Base-by-base conservation (phyloP, 179 eudicot species). In the Spinacia oleracea region DNA sequence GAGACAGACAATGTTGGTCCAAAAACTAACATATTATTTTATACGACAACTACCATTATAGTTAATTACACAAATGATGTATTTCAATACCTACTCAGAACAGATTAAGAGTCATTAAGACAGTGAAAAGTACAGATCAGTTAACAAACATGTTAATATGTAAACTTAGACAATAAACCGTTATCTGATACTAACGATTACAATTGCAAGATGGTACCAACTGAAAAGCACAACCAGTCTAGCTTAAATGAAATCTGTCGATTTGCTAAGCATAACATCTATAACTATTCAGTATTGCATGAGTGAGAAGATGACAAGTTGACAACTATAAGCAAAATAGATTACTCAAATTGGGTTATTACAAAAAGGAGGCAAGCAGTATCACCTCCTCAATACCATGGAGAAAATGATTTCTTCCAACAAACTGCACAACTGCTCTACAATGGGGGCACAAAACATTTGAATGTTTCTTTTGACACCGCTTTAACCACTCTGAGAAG, bases 401-500 rank as follows among this genome's bases (percentile, higher is more conserved):
- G 69, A 96, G 77, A 84, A 96, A 96, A 82, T 93, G 99, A 82
- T 96, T 96, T 81, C 89, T 89, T 70, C 92, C 97, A 18, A 90
- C 99, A 89, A 88, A 96, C 76, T 93, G 98, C 62, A 90, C 98
- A 74, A 82, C 96, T 16, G 91, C 89, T 87, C 97, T 88, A 81
- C 99, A 95, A 5, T 96, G 99, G 64, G 99, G 98, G 84, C 98
- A 96, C 73, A 93, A 85, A 77, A 92, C 93, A 82, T 79, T 89
- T 29, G 97, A 74, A 82, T 78, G 91, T 81, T 88, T 93, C 84
- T 90, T 84, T 70, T 91, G 92, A 73, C 88, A 90, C 88, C 96
- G 89, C 86, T 86, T 88, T 81, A 96, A 80, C 99, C 99, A 96
- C 89, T 96, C 97, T 55, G 99, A 96, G 89, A 96, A 96, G 82